Evolutionary conservation across 495 filamentous ascomycete genomes (phyloP), one percentile per base, ranked within the genome.

Genomic region (Sabuloglossum arenarium): DNA sequence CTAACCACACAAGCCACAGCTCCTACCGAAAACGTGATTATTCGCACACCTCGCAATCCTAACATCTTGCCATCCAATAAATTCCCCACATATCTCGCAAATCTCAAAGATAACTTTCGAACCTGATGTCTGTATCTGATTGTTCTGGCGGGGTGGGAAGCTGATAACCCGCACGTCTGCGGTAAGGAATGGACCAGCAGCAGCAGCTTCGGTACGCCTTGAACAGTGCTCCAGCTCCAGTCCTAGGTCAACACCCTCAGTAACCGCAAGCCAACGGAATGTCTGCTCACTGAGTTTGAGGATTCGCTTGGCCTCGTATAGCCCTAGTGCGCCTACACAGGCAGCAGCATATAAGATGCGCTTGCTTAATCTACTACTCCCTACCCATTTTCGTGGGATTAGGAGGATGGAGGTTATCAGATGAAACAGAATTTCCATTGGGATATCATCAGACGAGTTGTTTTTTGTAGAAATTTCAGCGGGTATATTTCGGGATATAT

Each of bases 1-100:
- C 8, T 5, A 53, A 51, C 47, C 45, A 23, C 12, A 23, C 23
- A 24, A 11, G 16, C 12, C 23, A 24, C 37, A 27, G 61, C 66
- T 53, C 65, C 21, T 43, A 75, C 73, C 64, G 51, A 72, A 78
- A n/a, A 70, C 55, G 65, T 79, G 76, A 4, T 73, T 73, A 49
- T 64, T 65, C 12, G 59, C 61, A 59, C 76, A 79, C 46, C 68
- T 64, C 10, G 73, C 71, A 54, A 27, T 46, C 27, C 51, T 31
- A 31, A 62, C 52, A 55, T 59, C 61, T 28, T 63, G 61, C 65
- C 73, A 72, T 0, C 57, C 55, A 34, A 78, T 69, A 3, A 61
- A 62, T 3, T 67, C 64, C 12, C 66, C 66, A 55, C 75, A 79
- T 42, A 77, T 69, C 3, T 69, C 67, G 57, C 75, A 79, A 47